phyloP scores from a whole-genome alignment of 2,329 filamentous ascomycete species.

The Tolypocladium nubicola region DNA sequence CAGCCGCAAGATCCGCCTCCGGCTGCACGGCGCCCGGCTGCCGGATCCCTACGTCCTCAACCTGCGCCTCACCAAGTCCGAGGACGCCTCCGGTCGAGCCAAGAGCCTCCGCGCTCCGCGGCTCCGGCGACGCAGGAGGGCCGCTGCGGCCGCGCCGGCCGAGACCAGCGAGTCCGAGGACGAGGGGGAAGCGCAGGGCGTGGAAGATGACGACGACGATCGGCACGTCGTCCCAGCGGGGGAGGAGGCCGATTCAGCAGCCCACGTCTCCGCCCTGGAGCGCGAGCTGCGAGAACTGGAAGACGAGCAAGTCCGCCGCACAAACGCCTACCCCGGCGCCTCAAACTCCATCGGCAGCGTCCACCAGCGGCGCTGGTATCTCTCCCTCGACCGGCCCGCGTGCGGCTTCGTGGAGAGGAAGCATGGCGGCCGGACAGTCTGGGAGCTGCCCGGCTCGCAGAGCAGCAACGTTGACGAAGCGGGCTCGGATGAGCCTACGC shows the following conservation, averaged over 20 bases:
- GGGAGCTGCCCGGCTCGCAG: slow-evolving; percentile 2
- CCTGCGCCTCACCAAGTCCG: slow-evolving; percentile 38
- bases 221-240: slow-evolving; percentile 10
- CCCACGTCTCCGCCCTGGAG: slow-evolving; percentile 23
- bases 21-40: slow-evolving; percentile 41
- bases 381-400: slow-evolving; percentile 48
- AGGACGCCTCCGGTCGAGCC: slow-evolving; percentile 24
- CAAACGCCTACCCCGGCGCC: slow-evolving; percentile 58
- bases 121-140: not conserved
- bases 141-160: slow-evolving; percentile 4
- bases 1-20: slow-evolving; percentile 44
- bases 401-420: slow-evolving; percentile 42
- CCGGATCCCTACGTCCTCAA: slow-evolving; percentile 43
- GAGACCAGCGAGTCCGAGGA: slow-evolving; percentile 14
- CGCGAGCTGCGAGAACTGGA: slow-evolving; percentile 33
- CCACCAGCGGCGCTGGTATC: slow-evolving; percentile 56
- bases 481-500: not conserved
- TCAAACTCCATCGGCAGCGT: slow-evolving; percentile 55
- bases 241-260: slow-evolving; percentile 3
- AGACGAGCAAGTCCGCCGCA: slow-evolving; percentile 42
- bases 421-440: slow-evolving; percentile 7
- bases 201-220: slow-evolving; percentile 5
- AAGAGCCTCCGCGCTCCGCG: slow-evolving; percentile 6
- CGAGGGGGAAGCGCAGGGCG: slow-evolving; percentile 2
- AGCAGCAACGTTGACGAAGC: not conserved